Conservation (phyloP, 78 protist genomes). For the Tieghemostelium lacteum region DNA sequence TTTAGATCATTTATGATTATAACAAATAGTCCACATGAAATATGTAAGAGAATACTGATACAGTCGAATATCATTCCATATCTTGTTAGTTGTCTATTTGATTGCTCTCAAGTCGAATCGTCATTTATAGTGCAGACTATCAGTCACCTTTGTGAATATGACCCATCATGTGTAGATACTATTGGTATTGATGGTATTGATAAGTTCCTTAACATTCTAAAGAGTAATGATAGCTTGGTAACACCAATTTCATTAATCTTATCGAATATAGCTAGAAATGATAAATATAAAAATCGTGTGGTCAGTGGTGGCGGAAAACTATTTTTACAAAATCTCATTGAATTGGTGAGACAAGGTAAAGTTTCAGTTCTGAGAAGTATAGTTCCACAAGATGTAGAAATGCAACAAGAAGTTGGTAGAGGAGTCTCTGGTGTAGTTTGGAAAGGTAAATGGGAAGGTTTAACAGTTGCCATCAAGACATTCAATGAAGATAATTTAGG, state of each 20-base stretch:
- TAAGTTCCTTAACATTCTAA: background rate
- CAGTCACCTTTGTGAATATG: conserved; percentile 42
- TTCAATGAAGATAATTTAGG: conserved; percentile 38
- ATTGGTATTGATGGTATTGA: conserved; percentile 64
- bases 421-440: conserved; percentile 53
- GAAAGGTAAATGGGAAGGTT: conserved; percentile 37
- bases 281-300: conserved; percentile 15
- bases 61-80: conserved; percentile 22
- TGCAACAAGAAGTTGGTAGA: conserved; percentile 9
- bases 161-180: conserved; percentile 36
- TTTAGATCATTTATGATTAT: conserved; percentile 55
- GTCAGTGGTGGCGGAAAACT: conserved; percentile 44
- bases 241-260: conserved; percentile 5
- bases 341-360: conserved; percentile 10
- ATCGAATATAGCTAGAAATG: conserved; percentile 9
- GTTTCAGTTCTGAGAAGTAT: conserved; percentile 4
- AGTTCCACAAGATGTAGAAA: conserved; percentile 1
- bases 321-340: conserved; percentile 26
- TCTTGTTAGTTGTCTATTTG: conserved; percentile 48
- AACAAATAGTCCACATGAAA: conserved; percentile 43
- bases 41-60: conserved; percentile 43
- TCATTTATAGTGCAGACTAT: conserved; percentile 34
- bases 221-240: background rate
- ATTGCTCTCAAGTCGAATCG: conserved; percentile 22
- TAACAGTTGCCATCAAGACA: conserved; percentile 22